Percentiles rank a stretch among this genome's conserved stretches.
Evolutionary conservation across 345 rosid species (phyloP).

Genomic region (Sapria himalayana): DNA sequence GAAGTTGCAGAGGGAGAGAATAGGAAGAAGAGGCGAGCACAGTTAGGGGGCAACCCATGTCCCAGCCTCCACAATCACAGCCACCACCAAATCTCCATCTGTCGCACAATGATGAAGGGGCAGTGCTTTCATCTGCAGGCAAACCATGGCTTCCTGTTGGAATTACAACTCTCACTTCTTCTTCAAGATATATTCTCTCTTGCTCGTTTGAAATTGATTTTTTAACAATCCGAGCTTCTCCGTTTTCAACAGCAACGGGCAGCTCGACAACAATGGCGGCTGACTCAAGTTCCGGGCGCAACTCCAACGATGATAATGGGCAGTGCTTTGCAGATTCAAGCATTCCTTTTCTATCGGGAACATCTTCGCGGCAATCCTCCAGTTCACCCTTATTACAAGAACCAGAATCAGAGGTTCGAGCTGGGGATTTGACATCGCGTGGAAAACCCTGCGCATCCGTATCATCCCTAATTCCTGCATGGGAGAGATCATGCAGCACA

Average conservation of each 20-base stretch:
- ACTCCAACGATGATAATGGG: constrained; percentile 20
- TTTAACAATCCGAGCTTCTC: constrained; percentile 33
- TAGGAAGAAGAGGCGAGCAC: constrained; percentile 37
- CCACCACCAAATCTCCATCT: constrained; percentile 92
- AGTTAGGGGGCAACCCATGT: constrained; percentile 77
- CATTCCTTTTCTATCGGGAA: constrained; percentile 11
- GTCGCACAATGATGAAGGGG: constrained; percentile 57
- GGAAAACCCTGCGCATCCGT: constrained; percentile 8
- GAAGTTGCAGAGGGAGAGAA: constrained; percentile 38
- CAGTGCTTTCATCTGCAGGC: constrained; percentile 30
- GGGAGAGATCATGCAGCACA: constrained; percentile 49
- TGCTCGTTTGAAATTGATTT: constrained; percentile 21
- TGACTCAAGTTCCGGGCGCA: constrained; percentile 48
- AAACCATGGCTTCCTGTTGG: constrained; percentile 70
- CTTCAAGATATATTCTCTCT: constrained; percentile 11
- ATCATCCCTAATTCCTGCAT: constrained; percentile 20
- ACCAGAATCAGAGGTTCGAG: too few relatives aligned
- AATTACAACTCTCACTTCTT: constrained; percentile 39
- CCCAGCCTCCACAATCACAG: constrained; percentile 99
- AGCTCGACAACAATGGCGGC: constrained; percentile 51
- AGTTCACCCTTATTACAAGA: too few relatives aligned
- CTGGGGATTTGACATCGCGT: too few relatives aligned
- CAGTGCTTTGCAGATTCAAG: constrained; percentile 16
- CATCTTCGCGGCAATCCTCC: too few relatives aligned
- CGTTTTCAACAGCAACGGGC: constrained; percentile 46